phyloP scores from a whole-genome alignment of 441 rosid species.

The Eutrema salsugineum region DNA sequence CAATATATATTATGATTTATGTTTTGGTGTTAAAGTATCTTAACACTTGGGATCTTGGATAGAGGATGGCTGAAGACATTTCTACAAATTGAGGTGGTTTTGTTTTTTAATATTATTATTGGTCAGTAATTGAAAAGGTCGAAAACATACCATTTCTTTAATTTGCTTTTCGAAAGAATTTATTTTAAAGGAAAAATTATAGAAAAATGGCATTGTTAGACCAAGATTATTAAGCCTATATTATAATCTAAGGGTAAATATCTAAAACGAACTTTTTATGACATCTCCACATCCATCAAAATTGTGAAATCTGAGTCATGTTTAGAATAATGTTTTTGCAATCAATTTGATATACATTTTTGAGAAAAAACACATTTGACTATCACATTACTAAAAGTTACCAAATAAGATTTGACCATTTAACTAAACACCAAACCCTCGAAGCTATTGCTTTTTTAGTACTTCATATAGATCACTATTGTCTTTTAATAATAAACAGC shows the following conservation, averaged over 20 bases:
- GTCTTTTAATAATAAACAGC: not conserved
- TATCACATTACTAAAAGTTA: not conserved
- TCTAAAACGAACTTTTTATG: not conserved
- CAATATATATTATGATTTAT: too few relatives aligned
- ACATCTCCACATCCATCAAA: conserved; percentile 9
- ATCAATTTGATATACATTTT: not conserved
- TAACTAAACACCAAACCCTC: not conserved
- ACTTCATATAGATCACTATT: not conserved
- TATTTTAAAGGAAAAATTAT: not conserved
- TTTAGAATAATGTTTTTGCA: not conserved
- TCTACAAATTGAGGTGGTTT: not conserved
- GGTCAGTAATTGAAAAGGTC: not conserved
- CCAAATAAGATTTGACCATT: not conserved
- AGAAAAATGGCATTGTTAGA: conserved; percentile 13
- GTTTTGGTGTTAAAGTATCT: not conserved
- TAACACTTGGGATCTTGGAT: not conserved
- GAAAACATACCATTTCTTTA: not conserved
- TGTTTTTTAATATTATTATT: not conserved
- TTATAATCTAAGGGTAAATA: not conserved
- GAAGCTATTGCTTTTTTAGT: not conserved
- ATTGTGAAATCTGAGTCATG: conserved; percentile 8
- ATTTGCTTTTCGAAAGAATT: not conserved
- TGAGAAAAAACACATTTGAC: not conserved
- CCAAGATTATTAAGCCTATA: not conserved
- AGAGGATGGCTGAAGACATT: not conserved